These are phyloP conservation scores for Cyclocybe aegerita DNA, from an alignment of 768 basidiomycete species.

Conservation along the genomic window DNA sequence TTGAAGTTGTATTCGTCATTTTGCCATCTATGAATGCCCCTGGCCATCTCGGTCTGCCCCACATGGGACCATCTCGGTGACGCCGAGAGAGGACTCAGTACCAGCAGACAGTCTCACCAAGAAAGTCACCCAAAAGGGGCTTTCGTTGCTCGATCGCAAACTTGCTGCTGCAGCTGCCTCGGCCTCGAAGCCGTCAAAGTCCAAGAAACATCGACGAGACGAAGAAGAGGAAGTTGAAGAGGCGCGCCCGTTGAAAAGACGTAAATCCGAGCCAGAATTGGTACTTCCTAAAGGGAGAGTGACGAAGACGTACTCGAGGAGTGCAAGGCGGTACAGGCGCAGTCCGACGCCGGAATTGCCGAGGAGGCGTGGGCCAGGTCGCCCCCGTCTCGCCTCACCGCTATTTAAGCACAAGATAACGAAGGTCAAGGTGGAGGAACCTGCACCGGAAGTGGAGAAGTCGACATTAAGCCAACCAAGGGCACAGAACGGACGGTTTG, in stretches of 20 bases:
- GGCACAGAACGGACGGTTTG: slow-evolving; percentile 65
- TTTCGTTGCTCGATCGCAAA: slow-evolving; percentile 55
- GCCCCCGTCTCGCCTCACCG: slow-evolving; percentile 37
- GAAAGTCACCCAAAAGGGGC: slow-evolving; percentile 50
- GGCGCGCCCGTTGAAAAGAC: slow-evolving; percentile 42
- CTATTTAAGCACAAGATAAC: slow-evolving; percentile 7
- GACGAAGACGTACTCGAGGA: slow-evolving; percentile 22
- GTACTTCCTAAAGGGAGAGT: slow-evolving; percentile 19
- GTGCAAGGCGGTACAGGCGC: slow-evolving; percentile 12
- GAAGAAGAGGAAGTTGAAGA: slow-evolving; percentile 23
- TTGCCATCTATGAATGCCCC: slow-evolving; percentile 67
- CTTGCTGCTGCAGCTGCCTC: slow-evolving; percentile 40
- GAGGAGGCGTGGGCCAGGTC: slow-evolving; percentile 40
- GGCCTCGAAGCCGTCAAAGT: slow-evolving; percentile 14
- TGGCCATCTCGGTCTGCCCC: slow-evolving; percentile 69
- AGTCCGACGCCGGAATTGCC: slow-evolving; percentile 13
- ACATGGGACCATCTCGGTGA: slow-evolving; percentile 45
- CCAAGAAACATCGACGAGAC: slow-evolving; percentile 29
- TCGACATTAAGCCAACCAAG: slow-evolving; percentile 56
- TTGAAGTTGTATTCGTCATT: slow-evolving; percentile 74
- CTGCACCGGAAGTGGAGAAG: slow-evolving; percentile 35
- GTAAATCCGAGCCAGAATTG: slow-evolving; percentile 40
- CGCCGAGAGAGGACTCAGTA: slow-evolving; percentile 49
- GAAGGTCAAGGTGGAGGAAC: slow-evolving; percentile 25
- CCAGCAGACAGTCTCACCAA: slow-evolving; percentile 46